Evolutionary conservation across 1,284 basidiomycete genomes (phyloP), one percentile per base, ranked within the genome.

Genomic region (Leccinum angustisporum): DNA sequence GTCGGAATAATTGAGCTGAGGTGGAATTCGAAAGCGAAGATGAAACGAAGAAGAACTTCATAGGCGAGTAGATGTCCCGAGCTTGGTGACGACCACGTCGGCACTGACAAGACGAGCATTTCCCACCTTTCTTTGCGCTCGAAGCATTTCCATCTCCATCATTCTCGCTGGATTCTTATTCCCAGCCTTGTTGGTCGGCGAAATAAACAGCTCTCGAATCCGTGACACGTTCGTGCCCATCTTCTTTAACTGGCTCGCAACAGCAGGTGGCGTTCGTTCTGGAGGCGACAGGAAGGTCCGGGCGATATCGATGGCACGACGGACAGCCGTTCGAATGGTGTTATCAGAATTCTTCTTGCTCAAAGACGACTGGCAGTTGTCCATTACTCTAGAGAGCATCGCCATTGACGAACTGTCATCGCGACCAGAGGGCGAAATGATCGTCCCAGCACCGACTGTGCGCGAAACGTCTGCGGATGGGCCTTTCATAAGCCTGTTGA

Each of bases 141-240:
- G 25, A 1, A 56, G 33, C 13, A 58, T 25, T 13, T 58, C 50
- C 6, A 46, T 48, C 16, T 58, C 56, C 10, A 43, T 59, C 11
- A 38, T 57, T 4, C 40, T 56, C 38, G 7, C 13, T 1, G 50
- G 31, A 48, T 27, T 3, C 25, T 25, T 25, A 3, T 25, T 25
- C 25, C 25, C 25, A 3, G 25, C 25, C 25, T 36, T 18, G 43
- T 56, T 33, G 18, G 59, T 66, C 27, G 25, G 9, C 5, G 58
- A 40, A 4, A 54, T 31, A 14, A 61, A 58, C 34, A 66, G 0
- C 5, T 36, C 50, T 9, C 38, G 64, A 18, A 56, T 21, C 18
- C 34, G 38, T 1, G 54, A 51, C 7, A 25, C 53, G 2, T 54
- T 21, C 16, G 43, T 50, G 1, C 34, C 25, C 11, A 9, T 14